Evolutionary conservation across 345 rosid species (phyloP).

Genomic region (Ceriops zippeliana): DNA sequence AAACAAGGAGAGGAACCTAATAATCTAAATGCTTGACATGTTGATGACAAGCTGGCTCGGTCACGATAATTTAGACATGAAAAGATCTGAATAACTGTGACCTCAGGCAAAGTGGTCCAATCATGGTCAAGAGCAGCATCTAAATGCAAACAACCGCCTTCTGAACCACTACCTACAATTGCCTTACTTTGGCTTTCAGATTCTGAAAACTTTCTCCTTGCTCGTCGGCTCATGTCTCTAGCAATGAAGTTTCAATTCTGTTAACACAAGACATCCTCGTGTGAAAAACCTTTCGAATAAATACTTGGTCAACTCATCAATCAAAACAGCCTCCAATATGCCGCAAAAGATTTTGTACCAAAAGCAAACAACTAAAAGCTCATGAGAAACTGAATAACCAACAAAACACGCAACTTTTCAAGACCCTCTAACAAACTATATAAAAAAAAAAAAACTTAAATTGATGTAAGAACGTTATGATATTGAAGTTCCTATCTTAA

Average conservation of each 20-base stretch:
- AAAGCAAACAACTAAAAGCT: constrained; percentile 1
- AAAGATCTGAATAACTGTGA: constrained; percentile 31
- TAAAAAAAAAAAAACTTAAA: background rate
- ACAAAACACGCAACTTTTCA: constrained; percentile 4
- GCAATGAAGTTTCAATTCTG: constrained; percentile 12
- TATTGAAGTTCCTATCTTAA: background rate
- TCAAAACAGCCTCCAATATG: constrained; percentile 5
- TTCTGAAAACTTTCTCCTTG: constrained; percentile 25
- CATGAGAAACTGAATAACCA: background rate
- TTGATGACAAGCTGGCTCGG: constrained; percentile 38
- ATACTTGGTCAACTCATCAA: background rate
- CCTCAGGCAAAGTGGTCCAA: constrained; percentile 39
- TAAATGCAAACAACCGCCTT: constrained; percentile 15
- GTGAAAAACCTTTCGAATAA: constrained; percentile 4
- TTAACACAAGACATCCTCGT: constrained; percentile 4
- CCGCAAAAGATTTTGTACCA: constrained; percentile 8
- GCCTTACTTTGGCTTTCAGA: constrained; percentile 12
- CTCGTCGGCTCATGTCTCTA: constrained; percentile 24
- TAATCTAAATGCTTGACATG: constrained; percentile 30
- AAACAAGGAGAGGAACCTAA: constrained; percentile 33
- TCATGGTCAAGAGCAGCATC: constrained; percentile 10
- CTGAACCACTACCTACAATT: constrained; percentile 19
- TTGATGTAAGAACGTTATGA: background rate
- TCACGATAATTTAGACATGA: constrained; percentile 31
- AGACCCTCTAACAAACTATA: background rate